Evolutionary conservation across 768 basidiomycete genomes (phyloP).

Genomic region (Trametes elegans): DNA sequence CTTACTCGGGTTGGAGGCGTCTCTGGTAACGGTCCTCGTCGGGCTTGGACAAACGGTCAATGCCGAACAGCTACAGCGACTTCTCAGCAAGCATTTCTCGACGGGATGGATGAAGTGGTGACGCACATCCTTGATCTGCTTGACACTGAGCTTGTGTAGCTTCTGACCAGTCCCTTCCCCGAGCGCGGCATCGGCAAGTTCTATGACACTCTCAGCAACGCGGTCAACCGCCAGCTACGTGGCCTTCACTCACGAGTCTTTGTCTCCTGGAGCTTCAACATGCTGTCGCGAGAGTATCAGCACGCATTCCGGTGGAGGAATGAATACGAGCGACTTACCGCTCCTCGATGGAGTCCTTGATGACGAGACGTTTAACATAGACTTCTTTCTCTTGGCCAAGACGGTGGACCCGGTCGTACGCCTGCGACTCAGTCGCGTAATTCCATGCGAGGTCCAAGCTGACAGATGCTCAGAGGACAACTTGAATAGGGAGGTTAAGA

Average conservation of each 20-base stretch:
- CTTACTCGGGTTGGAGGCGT: neutral
- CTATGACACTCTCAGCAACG: constrained; percentile 20
- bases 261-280: constrained; percentile 67
- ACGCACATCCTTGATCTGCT: constrained; percentile 62
- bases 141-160: constrained; percentile 65
- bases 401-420: constrained; percentile 59
- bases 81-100: neutral
- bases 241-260: constrained; percentile 46
- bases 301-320: neutral
- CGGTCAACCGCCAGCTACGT: neutral
- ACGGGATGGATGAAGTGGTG: neutral
- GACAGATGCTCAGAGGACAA: neutral
- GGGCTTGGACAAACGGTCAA: constrained; percentile 3
- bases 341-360: constrained; percentile 72
- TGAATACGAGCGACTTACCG: constrained; percentile 41
- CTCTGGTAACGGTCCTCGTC: neutral
- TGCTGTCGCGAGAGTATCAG: constrained; percentile 36
- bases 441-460: constrained; percentile 78
- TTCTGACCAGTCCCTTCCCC: constrained; percentile 65
- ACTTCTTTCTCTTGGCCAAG: constrained; percentile 72
- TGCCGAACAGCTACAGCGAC: constrained; percentile 15
- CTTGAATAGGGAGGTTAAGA: neutral
- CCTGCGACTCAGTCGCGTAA: constrained; percentile 69
- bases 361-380: constrained; percentile 63
- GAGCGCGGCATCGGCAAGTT: constrained; percentile 65